A percentile compares a stretch with the other conserved stretches of the same genome.
Evolutionary conservation across 164 flowering plant species (phyloP).

Genomic region (Magnolia officinalis): DNA sequence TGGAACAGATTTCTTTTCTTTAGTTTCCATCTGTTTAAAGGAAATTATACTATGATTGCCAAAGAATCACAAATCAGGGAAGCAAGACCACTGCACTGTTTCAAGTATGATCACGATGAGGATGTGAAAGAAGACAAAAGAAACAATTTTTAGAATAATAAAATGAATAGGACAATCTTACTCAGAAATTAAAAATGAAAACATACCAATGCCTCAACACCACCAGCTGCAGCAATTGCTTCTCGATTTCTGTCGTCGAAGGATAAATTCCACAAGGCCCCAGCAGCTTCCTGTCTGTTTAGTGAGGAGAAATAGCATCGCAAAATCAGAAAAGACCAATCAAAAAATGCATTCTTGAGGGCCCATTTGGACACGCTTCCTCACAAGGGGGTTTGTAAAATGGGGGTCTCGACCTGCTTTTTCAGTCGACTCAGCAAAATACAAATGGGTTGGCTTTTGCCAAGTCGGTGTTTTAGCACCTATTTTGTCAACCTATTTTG

Average conservation of each 20-base stretch:
- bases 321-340: neutral
- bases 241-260: slow-evolving; percentile 98
- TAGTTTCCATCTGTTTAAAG: neutral
- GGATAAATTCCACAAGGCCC: slow-evolving; percentile 97
- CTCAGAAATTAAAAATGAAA: neutral
- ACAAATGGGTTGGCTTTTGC: too few species aligned
- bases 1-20: too few species aligned
- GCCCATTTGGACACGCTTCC: neutral
- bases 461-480: too few species aligned
- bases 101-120: neutral
- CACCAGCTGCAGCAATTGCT: slow-evolving; percentile 95
- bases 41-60: neutral
- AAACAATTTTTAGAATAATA: neutral
- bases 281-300: slow-evolving; percentile 97
- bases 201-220: slow-evolving; percentile 93
- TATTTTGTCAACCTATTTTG: too few species aligned
- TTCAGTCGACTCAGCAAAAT: too few species aligned
- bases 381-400: too few species aligned
- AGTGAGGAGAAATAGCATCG: neutral
- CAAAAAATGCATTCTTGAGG: neutral
- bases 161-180: neutral
- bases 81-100: neutral
- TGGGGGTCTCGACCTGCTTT: too few species aligned
- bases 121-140: neutral
- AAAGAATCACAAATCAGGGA: neutral